Evolutionary conservation across 2,329 filamentous ascomycete genomes (phyloP).

Genomic region (Bipolaris victoriae): DNA sequence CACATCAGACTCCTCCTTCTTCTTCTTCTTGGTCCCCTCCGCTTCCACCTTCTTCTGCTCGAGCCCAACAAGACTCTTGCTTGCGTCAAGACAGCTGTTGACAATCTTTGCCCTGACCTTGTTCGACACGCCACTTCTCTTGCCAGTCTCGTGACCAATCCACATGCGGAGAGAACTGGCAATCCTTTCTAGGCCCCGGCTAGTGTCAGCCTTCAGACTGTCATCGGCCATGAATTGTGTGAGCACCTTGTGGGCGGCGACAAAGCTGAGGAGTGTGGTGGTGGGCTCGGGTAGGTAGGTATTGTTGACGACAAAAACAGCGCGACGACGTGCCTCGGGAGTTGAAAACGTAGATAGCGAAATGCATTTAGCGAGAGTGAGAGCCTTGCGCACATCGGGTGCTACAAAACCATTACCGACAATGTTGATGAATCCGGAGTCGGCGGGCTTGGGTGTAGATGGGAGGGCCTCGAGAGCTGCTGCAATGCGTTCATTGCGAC

Average conservation of each 20-base stretch:
- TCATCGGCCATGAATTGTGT: constrained; percentile 45
- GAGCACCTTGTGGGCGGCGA: constrained; percentile 53
- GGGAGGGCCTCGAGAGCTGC: constrained; percentile 61
- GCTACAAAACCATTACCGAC: constrained; percentile 63
- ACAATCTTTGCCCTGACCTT: constrained; percentile 50
- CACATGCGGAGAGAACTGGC: constrained; percentile 54
- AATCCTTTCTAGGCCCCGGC: constrained; percentile 52
- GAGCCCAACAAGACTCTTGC: constrained; percentile 53
- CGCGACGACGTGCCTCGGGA: constrained; percentile 45
- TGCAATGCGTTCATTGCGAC: constrained; percentile 59
- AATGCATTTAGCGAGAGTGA: constrained; percentile 66
- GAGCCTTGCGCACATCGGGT: constrained; percentile 62
- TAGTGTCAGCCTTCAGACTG: constrained; percentile 40
- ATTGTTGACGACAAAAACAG: constrained; percentile 49
- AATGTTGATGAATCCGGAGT: constrained; percentile 50
- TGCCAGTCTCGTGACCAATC: constrained; percentile 54
- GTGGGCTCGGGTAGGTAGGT: constrained; percentile 48
- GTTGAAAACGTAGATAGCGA: constrained; percentile 54
- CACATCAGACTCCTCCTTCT: constrained; percentile 28
- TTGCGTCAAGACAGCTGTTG: constrained; percentile 50
- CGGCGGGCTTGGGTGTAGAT: constrained; percentile 46
- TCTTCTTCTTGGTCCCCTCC: constrained; percentile 18
- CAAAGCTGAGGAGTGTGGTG: constrained; percentile 55
- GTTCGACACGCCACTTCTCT: constrained; percentile 48
- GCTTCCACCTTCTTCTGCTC: background rate